phyloP scores from a whole-genome alignment of 345 rosid genomes.

The Dimocarpus longan region DNA sequence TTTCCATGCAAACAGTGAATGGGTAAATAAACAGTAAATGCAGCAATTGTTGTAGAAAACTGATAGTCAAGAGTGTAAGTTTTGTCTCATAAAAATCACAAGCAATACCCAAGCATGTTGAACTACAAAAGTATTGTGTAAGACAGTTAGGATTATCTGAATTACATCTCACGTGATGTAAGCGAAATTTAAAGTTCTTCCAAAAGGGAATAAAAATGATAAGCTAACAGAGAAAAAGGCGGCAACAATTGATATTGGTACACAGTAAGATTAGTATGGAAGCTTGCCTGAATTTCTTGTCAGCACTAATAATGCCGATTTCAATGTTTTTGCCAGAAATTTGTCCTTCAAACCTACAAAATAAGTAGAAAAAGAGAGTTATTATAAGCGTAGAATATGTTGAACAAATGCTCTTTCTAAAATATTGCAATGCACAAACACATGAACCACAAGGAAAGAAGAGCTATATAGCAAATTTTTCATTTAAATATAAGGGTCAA shows the following conservation, averaged over 20 bases:
- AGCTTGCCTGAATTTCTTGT: slow-evolving; percentile 75
- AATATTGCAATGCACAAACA: background rate
- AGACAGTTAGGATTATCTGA: background rate
- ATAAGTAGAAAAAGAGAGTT: slow-evolving; percentile 4
- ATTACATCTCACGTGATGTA: background rate
- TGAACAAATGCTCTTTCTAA: background rate
- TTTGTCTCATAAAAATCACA: background rate
- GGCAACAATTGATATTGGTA: background rate
- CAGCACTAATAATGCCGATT: slow-evolving; percentile 76
- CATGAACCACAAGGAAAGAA: background rate
- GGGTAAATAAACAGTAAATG: background rate
- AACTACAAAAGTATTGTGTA: background rate
- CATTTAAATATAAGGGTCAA: background rate
- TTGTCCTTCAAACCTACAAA: slow-evolving; percentile 89
- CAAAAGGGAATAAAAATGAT: background rate
- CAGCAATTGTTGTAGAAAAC: background rate
- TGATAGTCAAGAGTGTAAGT: background rate
- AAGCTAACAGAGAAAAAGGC: background rate
- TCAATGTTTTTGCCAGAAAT: slow-evolving; percentile 85
- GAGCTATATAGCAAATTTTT: background rate
- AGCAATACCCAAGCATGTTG: too few relatives aligned
- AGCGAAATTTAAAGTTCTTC: background rate
- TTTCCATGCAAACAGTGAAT: background rate
- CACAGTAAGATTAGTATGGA: background rate
- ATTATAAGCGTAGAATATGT: background rate